These are phyloP conservation scores for Agrocybe pediades DNA, from an alignment of 768 basidiomycete species.

Conservation along the genomic window DNA sequence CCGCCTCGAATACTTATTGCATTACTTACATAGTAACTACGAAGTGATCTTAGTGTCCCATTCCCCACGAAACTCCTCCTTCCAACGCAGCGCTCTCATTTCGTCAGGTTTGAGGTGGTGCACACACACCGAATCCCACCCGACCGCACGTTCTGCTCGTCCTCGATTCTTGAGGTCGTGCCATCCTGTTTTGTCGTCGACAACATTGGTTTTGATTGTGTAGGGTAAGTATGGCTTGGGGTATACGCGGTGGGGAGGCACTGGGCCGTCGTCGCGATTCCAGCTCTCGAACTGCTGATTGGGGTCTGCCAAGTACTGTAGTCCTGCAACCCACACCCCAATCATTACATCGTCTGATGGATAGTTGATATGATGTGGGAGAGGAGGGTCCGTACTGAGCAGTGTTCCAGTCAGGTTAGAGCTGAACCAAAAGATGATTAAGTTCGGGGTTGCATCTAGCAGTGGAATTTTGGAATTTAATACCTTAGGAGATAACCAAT, in stretches of 20 bases:
- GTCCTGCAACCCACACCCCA: slow-evolving; percentile 3
- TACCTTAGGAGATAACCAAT: slow-evolving; percentile 12
- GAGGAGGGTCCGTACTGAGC: slow-evolving; percentile 6
- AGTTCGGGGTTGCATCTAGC: not conserved
- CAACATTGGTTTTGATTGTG: not conserved
- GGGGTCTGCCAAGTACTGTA: not conserved
- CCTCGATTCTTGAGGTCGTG: slow-evolving; percentile 3
- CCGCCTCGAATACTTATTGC: too few species aligned
- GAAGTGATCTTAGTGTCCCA: too few species aligned
- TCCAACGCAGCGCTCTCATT: slow-evolving; percentile 5
- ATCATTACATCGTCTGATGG: slow-evolving; percentile 14
- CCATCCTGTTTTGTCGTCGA: slow-evolving; percentile 8
- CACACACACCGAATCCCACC: slow-evolving; percentile 6
- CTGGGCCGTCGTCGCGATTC: too few species aligned
- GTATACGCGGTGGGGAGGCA: not conserved
- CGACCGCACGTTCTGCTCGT: not conserved
- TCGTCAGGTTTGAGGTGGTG: not conserved
- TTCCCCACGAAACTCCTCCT: slow-evolving; percentile 3
- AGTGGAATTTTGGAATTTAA: too few species aligned
- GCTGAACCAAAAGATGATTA: too few species aligned
- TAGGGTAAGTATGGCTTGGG: slow-evolving; percentile 7
- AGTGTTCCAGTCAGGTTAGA: slow-evolving; percentile 4
- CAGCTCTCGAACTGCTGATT: not conserved
- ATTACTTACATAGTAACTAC: too few species aligned
- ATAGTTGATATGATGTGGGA: slow-evolving; percentile 13